Conservation (phyloP, 2,329 filamentous ascomycete species). For the Aaosphaeria pasadenensis region DNA sequence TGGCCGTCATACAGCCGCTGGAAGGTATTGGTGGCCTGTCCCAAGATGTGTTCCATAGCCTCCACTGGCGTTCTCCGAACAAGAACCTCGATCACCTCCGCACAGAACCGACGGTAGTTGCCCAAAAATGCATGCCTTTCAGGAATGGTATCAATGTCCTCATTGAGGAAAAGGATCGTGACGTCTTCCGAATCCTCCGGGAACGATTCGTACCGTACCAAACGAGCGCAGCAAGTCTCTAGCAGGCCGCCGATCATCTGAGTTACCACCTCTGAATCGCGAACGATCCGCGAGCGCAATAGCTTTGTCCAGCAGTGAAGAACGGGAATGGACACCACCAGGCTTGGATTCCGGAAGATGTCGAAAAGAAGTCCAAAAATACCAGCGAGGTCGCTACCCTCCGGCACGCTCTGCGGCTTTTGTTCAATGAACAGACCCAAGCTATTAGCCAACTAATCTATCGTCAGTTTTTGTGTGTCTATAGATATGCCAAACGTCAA, state of each 20-base stretch:
- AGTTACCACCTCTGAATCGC: slow-evolving; percentile 59
- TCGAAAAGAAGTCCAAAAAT: slow-evolving; percentile 78
- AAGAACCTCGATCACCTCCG: slow-evolving; percentile 81
- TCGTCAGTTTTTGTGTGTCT: slow-evolving; percentile 14
- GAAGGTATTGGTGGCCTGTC: slow-evolving; percentile 70
- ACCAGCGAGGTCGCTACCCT: slow-evolving; percentile 63
- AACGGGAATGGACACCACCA: slow-evolving; percentile 90
- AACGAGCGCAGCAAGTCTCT: slow-evolving; percentile 76
- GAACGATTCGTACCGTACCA: slow-evolving; percentile 84
- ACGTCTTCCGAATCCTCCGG: slow-evolving; percentile 79
- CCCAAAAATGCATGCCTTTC: slow-evolving; percentile 93
- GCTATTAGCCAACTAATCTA: slow-evolving; percentile 71
- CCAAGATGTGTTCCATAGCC: slow-evolving; percentile 83
- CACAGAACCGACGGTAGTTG: slow-evolving; percentile 90
- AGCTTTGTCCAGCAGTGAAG: slow-evolving; percentile 87
- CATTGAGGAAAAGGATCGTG: slow-evolving; percentile 76
- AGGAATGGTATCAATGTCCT: slow-evolving; percentile 92
- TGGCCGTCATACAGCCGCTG: slow-evolving; percentile 71
- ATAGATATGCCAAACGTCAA: slow-evolving; percentile 1
- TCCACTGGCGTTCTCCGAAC: slow-evolving; percentile 79
- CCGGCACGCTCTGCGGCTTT: slow-evolving; percentile 66
- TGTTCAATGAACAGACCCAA: slow-evolving; percentile 81
- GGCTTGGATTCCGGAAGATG: slow-evolving; percentile 79
- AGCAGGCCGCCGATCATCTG: slow-evolving; percentile 71
- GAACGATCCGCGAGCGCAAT: slow-evolving; percentile 68